Evolutionary conservation across 805 yeast genomes (phyloP).

Genomic region (Isabelozyma pseudorhagii): DNA sequence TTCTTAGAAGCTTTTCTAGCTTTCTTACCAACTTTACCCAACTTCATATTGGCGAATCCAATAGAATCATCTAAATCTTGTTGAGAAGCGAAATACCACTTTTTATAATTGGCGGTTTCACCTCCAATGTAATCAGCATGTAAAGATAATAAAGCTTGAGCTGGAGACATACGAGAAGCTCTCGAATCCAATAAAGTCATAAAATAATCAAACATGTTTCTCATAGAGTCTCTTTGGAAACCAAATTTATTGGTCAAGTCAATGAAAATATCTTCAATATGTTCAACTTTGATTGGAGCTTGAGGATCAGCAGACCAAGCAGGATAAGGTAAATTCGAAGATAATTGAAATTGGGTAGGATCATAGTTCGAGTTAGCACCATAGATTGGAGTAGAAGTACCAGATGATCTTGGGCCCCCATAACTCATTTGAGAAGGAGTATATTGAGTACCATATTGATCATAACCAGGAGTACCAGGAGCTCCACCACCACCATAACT

Average conservation of each 20-base stretch:
- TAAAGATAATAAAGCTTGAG: constrained; percentile 76
- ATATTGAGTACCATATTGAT: constrained; percentile 65
- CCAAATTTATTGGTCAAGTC: constrained; percentile 82
- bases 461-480: constrained; percentile 64
- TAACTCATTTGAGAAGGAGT: constrained; percentile 87
- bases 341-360: constrained; percentile 64
- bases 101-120: constrained; percentile 78
- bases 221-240: constrained; percentile 90
- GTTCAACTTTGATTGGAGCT: constrained; percentile 78
- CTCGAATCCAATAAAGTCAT: constrained; percentile 82
- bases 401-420: constrained; percentile 82
- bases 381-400: constrained; percentile 92
- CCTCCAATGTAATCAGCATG: constrained; percentile 91
- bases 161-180: constrained; percentile 86
- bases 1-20: constrained; percentile 80
- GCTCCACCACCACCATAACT: constrained; percentile 49
- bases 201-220: constrained; percentile 86
- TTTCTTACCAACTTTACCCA: constrained; percentile 74
- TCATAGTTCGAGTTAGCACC: constrained; percentile 61
- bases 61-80: constrained; percentile 80
- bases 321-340: constrained; percentile 90
- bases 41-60: constrained; percentile 77
- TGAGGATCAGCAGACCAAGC: constrained; percentile 98
- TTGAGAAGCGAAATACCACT: constrained; percentile 89
- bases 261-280: constrained; percentile 82